Evolutionary conservation across 306 rosid species (phyloP).

Genomic region (Gastrolobium bilobum): DNA sequence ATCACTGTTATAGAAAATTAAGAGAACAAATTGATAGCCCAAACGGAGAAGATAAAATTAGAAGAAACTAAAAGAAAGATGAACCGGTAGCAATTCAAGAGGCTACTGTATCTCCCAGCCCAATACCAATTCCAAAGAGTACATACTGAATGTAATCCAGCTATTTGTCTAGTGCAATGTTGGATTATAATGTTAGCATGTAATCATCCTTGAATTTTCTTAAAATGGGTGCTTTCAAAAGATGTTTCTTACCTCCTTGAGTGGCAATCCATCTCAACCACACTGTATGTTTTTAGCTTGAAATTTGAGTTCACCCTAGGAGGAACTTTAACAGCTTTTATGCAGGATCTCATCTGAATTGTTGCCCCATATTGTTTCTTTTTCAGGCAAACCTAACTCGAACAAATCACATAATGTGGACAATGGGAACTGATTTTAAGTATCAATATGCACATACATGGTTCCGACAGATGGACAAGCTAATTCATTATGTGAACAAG

Average conservation of each 20-base stretch:
- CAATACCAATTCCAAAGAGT: neutral
- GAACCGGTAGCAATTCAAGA: too few species aligned
- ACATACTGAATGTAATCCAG: neutral
- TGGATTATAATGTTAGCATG: slow-evolving; percentile 19
- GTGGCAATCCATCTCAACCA: slow-evolving; percentile 28
- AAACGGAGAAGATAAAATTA: too few species aligned
- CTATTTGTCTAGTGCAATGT: slow-evolving; percentile 22
- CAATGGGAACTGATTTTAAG: slow-evolving; percentile 99
- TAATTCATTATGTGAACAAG: slow-evolving; percentile 95
- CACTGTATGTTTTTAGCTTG: slow-evolving; percentile 32
- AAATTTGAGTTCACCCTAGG: slow-evolving; percentile 10
- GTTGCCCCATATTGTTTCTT: slow-evolving; percentile 38
- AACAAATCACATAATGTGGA: slow-evolving; percentile 96
- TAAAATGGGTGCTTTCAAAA: slow-evolving; percentile 17
- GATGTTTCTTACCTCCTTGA: slow-evolving; percentile 27
- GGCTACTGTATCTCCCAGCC: too few species aligned
- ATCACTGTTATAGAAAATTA: too few species aligned
- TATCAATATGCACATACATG: slow-evolving; percentile 94
- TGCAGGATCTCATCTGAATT: slow-evolving; percentile 39
- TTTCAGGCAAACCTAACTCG: slow-evolving; percentile 95
- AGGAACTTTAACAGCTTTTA: slow-evolving; percentile 32
- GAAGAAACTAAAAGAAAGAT: too few species aligned
- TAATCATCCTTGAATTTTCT: slow-evolving; percentile 11
- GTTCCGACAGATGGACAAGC: slow-evolving; percentile 94
- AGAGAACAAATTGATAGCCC: too few species aligned